A percentile compares a stretch with the other conserved stretches of the same genome.
phyloP scores from a whole-genome alignment of 352 stramenopile species.

The Globisporangium camurandrum region DNA sequence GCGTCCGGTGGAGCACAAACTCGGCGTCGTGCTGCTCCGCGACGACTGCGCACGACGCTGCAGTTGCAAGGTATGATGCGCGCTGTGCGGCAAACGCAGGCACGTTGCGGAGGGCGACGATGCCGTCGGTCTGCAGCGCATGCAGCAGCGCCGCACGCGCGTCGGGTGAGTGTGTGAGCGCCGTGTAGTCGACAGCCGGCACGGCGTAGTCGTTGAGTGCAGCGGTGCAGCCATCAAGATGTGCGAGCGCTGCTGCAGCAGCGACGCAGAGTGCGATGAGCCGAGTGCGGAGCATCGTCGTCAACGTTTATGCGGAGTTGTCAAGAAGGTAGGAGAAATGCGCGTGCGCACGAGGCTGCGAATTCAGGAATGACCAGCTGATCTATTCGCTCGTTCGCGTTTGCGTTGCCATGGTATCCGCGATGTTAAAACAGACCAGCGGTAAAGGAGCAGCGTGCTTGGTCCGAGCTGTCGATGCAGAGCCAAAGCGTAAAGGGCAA shows the following conservation, averaged over 20 bases:
- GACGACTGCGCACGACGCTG: slow-evolving; percentile 46
- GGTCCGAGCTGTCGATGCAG: not conserved
- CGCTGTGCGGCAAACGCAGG: slow-evolving; percentile 42
- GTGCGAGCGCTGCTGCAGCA: not conserved
- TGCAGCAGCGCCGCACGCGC: slow-evolving; percentile 29
- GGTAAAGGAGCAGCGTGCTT: no score
- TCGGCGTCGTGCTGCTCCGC: slow-evolving; percentile 37
- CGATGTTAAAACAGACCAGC: no score
- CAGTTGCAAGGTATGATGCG: slow-evolving; percentile 43
- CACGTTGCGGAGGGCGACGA: slow-evolving; percentile 72
- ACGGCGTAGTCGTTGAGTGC: slow-evolving; percentile 11
- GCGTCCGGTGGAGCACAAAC: slow-evolving; percentile 58
- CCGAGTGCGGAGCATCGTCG: not conserved
- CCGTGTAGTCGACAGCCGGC: slow-evolving; percentile 45
- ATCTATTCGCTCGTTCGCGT: no score
- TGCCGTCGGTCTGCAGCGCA: slow-evolving; percentile 57
- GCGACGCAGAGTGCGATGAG: not conserved
- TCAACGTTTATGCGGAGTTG: not conserved
- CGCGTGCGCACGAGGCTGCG: not conserved
- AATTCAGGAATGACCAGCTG: not conserved
- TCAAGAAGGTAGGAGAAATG: not conserved
- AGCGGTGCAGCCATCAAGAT: not conserved
- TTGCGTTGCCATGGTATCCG: no score
- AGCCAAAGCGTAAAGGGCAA: no score
- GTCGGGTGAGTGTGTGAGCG: slow-evolving; percentile 19